Evolutionary conservation across 2,329 filamentous ascomycete genomes (phyloP).

Genomic region (Alternaria metachromatica): DNA sequence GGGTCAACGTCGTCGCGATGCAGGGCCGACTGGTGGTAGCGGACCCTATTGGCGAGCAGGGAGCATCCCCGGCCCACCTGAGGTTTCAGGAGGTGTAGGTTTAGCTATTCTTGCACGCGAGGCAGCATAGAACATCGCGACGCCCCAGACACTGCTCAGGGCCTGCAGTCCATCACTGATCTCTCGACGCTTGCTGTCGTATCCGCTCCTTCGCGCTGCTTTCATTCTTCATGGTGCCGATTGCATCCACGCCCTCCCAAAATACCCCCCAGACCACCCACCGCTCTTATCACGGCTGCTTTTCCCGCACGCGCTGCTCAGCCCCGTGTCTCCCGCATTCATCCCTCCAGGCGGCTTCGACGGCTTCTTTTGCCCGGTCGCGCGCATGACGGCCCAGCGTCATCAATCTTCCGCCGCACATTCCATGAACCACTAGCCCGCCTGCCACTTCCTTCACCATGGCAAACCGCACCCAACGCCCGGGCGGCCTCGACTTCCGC

Average conservation of each 20-base stretch:
- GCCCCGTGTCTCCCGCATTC: constrained; percentile 10
- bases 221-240: constrained; percentile 5
- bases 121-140: constrained; percentile 12
- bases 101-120: constrained; percentile 21
- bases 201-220: constrained; percentile 43
- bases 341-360: neutral
- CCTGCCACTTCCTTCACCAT: constrained; percentile 27
- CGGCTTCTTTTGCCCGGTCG: constrained; percentile 31
- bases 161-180: constrained; percentile 6
- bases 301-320: constrained; percentile 8
- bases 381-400: constrained; percentile 42
- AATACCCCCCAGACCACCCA: constrained; percentile 1
- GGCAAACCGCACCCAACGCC: constrained; percentile 39
- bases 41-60: constrained; percentile 25
- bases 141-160: constrained; percentile 3
- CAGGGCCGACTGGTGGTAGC: constrained; percentile 25
- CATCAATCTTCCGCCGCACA: constrained; percentile 24
- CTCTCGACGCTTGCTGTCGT: constrained; percentile 22
- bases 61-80: constrained; percentile 21
- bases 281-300: constrained; percentile 12
- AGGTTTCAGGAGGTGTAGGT: constrained; percentile 31
- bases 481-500: constrained; percentile 42
- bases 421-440: constrained; percentile 28
- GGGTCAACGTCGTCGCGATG: constrained; percentile 28
- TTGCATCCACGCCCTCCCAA: constrained; percentile 11